A percentile compares a stretch with the other conserved stretches of the same genome.
Conservation (phyloP, 2,329 filamentous ascomycete genomes). For the Trichoderma sp. region DNA sequence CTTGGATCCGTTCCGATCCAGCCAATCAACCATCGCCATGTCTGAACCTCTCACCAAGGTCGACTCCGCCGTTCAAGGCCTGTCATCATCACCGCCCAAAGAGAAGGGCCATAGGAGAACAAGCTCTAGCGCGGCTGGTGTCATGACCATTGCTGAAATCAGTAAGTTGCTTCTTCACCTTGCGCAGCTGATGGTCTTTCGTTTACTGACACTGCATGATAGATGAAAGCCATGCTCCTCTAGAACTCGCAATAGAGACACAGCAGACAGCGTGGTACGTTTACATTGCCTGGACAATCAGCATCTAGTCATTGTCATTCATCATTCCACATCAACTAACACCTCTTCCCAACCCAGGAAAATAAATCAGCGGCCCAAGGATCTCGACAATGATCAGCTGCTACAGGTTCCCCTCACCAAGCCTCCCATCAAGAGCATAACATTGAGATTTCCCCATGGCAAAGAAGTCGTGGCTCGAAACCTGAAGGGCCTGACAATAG, state of each 20-base stretch:
- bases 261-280: conserved; percentile 81
- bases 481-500: conserved; percentile 92
- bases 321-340: background rate
- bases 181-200: background rate
- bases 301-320: background rate
- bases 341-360: conserved; percentile 59
- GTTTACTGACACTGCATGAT: conserved; percentile 19
- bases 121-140: conserved; percentile 69
- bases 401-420: conserved; percentile 78
- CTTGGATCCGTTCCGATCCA: background rate
- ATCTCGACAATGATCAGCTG: conserved; percentile 77
- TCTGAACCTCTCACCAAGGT: conserved; percentile 72
- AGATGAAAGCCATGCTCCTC: conserved; percentile 72
- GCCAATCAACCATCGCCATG: conserved; percentile 30
- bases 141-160: conserved; percentile 76
- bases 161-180: conserved; percentile 53
- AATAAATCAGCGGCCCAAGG: conserved; percentile 79
- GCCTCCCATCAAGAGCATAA: conserved; percentile 89
- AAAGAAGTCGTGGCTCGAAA: conserved; percentile 84
- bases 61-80: conserved; percentile 84
- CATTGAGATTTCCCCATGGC: conserved; percentile 85
- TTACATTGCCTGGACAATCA: background rate
- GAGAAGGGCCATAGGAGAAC: conserved; percentile 66
- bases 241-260: conserved; percentile 76
- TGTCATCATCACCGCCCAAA: conserved; percentile 64